These are phyloP conservation scores for Endotrypanum monterogeii DNA, from an alignment of 208 protist species.

Conservation along the genomic window DNA sequence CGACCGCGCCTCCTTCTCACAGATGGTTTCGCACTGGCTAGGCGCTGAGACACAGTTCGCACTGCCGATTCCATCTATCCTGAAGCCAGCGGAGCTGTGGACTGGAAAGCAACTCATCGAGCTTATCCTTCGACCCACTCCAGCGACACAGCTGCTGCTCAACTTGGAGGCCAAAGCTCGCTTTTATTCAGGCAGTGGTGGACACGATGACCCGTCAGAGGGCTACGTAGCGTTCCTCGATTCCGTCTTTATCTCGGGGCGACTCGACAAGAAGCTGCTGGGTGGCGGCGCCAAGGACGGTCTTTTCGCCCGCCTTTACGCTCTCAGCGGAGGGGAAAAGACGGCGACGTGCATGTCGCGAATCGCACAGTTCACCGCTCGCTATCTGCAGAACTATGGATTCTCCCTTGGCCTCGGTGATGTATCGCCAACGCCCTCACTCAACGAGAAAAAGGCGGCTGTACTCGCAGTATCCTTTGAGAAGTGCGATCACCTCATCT, in stretches of 20 bases:
- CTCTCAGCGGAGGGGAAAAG: slow-evolving; percentile 75
- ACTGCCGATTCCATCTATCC: slow-evolving; percentile 96
- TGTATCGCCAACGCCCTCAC: slow-evolving; percentile 90
- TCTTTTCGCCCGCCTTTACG: slow-evolving; percentile 96
- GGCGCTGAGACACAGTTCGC: slow-evolving; percentile 73
- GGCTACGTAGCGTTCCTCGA: slow-evolving; percentile 96
- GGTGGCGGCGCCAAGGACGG: slow-evolving; percentile 94
- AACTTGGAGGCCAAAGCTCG: slow-evolving; percentile 93
- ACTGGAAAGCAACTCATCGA: slow-evolving; percentile 99
- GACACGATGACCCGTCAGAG: slow-evolving; percentile 84
- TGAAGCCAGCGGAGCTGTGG: slow-evolving; percentile 98
- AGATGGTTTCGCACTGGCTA: slow-evolving; percentile 92
- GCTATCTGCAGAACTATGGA: slow-evolving; percentile 96
- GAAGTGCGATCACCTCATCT: slow-evolving; percentile 93
- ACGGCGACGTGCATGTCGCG: slow-evolving; percentile 95
- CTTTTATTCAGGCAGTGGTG: slow-evolving; percentile 75
- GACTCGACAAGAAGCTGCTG: slow-evolving; percentile 97
- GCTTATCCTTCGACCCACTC: slow-evolving; percentile 89
- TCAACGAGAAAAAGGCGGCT: slow-evolving; percentile 91
- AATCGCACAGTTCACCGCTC: slow-evolving; percentile 94
- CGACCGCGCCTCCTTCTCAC: slow-evolving; percentile 88
- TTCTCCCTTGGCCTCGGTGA: slow-evolving; percentile 99
- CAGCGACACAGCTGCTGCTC: slow-evolving; percentile 62
- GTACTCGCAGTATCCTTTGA: slow-evolving; percentile 94
- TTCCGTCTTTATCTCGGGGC: slow-evolving; percentile 95